A percentile compares a stretch with the other conserved stretches of the same genome.
Conservation (phyloP, 2,329 filamentous ascomycete species). For the Fusarium chaquense region DNA sequence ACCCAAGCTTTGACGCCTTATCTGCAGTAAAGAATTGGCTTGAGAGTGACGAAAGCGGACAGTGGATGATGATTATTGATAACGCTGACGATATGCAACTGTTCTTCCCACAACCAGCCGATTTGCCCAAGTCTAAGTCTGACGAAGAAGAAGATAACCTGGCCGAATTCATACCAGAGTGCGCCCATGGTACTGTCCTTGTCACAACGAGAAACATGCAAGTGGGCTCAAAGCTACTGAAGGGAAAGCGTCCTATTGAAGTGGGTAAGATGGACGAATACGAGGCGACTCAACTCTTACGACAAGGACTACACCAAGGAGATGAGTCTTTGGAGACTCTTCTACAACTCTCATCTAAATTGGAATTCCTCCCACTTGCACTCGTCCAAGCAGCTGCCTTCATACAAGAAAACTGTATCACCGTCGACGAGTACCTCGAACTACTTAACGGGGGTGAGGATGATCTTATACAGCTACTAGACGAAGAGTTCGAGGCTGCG, state of each 20-base stretch:
- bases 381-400: conserved; percentile 53
- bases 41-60: conserved; percentile 2
- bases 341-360: conserved; percentile 37
- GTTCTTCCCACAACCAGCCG: conserved; percentile 1
- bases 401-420: conserved; percentile 49
- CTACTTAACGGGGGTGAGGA: conserved; percentile 38
- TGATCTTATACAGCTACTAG: conserved; percentile 42
- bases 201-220: conserved; percentile 54
- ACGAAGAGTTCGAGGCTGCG: conserved; percentile 48
- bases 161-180: conserved; percentile 45
- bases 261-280: conserved; percentile 47
- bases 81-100: conserved; percentile 41
- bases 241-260: conserved; percentile 41
- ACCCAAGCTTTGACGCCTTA: conserved; percentile 41
- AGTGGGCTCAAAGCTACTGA: conserved; percentile 42
- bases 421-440: conserved; percentile 46
- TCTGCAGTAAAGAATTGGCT: conserved; percentile 51
- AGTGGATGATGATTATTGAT: conserved; percentile 40
- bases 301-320: conserved; percentile 18
- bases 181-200: conserved; percentile 48
- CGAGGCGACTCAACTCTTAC: conserved; percentile 47
- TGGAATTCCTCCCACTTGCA: conserved; percentile 52
- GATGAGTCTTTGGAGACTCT: neutral
- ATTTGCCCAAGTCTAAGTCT: accelerated
- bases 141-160: accelerated